Conservation (phyloP, 441 rosid genomes). For the Adansonia gregorii region DNA sequence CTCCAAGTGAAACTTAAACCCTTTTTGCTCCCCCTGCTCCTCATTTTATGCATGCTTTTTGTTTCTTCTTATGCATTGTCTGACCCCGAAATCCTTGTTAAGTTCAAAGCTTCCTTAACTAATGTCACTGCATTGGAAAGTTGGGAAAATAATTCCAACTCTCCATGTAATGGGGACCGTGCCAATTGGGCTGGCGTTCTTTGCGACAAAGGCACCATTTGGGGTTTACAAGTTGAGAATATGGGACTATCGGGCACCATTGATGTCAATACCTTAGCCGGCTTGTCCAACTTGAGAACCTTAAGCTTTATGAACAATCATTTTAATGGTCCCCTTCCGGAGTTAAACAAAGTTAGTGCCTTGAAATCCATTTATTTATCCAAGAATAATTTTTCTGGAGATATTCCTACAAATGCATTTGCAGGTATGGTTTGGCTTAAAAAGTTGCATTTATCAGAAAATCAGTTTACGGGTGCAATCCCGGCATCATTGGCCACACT, state of each 20-base stretch:
- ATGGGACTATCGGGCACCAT: conserved; percentile 55
- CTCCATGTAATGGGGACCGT: conserved; percentile 40
- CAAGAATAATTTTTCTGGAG: conserved; percentile 57
- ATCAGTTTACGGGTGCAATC: conserved; percentile 56
- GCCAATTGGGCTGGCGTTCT: conserved; percentile 64
- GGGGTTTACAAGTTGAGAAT: conserved; percentile 65
- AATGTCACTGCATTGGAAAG: conserved; percentile 33
- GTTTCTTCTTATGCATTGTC: conserved; percentile 34
- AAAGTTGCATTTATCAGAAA: conserved; percentile 53
- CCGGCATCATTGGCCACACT: conserved; percentile 51
- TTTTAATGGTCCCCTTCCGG: conserved; percentile 58
- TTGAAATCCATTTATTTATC: conserved; percentile 64
- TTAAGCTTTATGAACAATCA: conserved; percentile 61
- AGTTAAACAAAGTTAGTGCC: conserved; percentile 45
- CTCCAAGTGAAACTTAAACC: background rate
- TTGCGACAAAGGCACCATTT: conserved; percentile 45
- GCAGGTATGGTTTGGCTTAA: conserved; percentile 56
- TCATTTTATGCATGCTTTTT: conserved; percentile 18
- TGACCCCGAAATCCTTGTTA: conserved; percentile 52
- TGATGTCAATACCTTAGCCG: conserved; percentile 41
- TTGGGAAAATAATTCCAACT: conserved; percentile 40
- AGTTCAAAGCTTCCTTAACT: conserved; percentile 54
- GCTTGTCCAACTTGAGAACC: conserved; percentile 48
- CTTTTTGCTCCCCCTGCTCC: background rate
- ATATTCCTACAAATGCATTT: conserved; percentile 55